These are phyloP conservation scores for Dictyostelium capitatum DNA, from an alignment of 78 protist genomes.

Conservation along the genomic window DNA sequence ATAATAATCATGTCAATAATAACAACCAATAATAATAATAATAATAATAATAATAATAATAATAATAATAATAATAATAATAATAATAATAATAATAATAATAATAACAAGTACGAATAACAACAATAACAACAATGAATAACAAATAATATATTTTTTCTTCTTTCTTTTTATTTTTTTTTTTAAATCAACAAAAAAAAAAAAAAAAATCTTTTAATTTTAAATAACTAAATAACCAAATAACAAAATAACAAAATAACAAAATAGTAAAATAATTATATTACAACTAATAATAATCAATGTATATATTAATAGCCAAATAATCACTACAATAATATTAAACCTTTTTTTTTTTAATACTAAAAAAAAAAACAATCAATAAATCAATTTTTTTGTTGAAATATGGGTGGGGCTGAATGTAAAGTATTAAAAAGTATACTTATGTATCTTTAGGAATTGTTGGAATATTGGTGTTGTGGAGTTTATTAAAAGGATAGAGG, in stretches of 20 bases:
- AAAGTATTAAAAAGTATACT: too few species aligned
- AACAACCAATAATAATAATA: neutral
- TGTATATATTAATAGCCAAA: neutral
- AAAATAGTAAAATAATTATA: neutral
- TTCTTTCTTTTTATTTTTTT: neutral
- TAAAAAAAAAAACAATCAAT: slow-evolving; percentile 7
- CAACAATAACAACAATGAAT: neutral
- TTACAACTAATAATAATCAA: neutral
- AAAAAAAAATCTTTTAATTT: neutral
- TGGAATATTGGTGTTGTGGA: too few species aligned
- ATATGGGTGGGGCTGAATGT: neutral
- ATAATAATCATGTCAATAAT: neutral
- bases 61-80: too few species aligned
- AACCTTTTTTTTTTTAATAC: neutral
- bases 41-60: neutral
- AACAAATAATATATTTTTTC: neutral
- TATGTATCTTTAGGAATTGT: too few species aligned
- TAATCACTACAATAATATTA: neutral
- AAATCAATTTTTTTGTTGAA: slow-evolving; percentile 4
- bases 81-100: neutral
- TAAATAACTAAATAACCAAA: neutral
- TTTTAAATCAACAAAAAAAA: neutral
- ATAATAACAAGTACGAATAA: neutral
- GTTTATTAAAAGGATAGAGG: too few species aligned
- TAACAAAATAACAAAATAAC: neutral